A percentile compares a stretch with the other conserved stretches of the same genome.
Evolutionary conservation across 306 rosid species (phyloP).

Genomic region (Macrotyloma uniflorum): DNA sequence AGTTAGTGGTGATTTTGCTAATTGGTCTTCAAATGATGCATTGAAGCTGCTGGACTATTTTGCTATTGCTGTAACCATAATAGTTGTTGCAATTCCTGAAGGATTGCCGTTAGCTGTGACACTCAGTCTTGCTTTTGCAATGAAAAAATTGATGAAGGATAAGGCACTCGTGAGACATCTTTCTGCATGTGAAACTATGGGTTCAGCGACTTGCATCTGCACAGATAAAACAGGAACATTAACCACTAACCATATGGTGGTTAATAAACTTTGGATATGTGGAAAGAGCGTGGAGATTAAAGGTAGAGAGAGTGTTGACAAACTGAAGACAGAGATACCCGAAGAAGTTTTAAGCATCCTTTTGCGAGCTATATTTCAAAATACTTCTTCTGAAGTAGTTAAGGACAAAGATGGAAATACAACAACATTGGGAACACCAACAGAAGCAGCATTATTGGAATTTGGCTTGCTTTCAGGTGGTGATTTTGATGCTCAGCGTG

Average conservation of each 20-base stretch:
- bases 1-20: conserved; percentile 47
- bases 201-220: conserved; percentile 93
- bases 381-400: conserved; percentile 71
- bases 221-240: conserved; percentile 94
- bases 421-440: conserved; percentile 78
- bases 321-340: conserved; percentile 57
- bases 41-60: conserved; percentile 69
- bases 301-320: conserved; percentile 47
- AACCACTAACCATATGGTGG: conserved; percentile 94
- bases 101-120: conserved; percentile 97
- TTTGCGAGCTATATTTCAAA: conserved; percentile 81
- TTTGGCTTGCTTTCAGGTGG: conserved; percentile 83
- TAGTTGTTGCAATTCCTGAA: conserved; percentile 97
- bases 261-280: conserved; percentile 66
- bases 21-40: conserved; percentile 82
- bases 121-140: conserved; percentile 94
- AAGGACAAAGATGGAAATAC: conserved; percentile 60
- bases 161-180: conserved; percentile 92
- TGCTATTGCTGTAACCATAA: conserved; percentile 84
- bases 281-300: conserved; percentile 53
- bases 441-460: conserved; percentile 82
- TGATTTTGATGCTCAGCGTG: conserved; percentile 65
- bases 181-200: conserved; percentile 96
- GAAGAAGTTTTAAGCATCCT: conserved; percentile 56
- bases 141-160: conserved; percentile 82